Base-by-base conservation (phyloP, 768 basidiomycete genomes). In the Boletus barrowsii region DNA sequence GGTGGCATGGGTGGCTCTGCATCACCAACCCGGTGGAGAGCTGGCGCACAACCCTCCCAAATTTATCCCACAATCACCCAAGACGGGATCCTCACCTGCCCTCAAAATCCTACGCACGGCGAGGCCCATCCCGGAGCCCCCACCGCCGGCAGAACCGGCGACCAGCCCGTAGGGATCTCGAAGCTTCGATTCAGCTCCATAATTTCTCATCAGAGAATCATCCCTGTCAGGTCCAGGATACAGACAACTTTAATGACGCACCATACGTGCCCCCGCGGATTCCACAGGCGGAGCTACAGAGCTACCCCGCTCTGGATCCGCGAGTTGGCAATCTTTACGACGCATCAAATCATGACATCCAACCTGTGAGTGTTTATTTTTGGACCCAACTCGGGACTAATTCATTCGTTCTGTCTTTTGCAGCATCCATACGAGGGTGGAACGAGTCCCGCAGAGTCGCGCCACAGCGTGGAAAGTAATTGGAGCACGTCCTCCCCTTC, bases 261-360 rank as follows among this genome's bases (percentile, higher is more conserved):
- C 70, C 69, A 0, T 70, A 72, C 41, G 58, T 70, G 39, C 69
- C 69, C 42, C 68, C 65, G 13, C 62, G 70, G 36, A 4, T 35
- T 17, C 35, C 45, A 14, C 68, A 65, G 51, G 44, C 62, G 47
- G 55, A 61, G 58, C 59, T 58, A 22, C 58, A 56, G 9, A 0
- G 29, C 35, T 62, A 58, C 48, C 48, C 60, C 53, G 53, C 56
- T 44, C 50, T 53, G 30, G 44, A 61, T 49, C 58, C 63, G 49
- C 55, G 56, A 11, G 9, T 35, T 17, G 10, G 8, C 24, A 44
- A 51, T 47, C 40, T 48, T 30, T 58, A 61, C 53, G 46, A 50
- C 10, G 51, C 55, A 37, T 44, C 49, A 39, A 48, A 54, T 47
- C 60, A 52, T 40, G 58, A 53, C 18, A 39, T 65, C 15, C 61